Base-by-base conservation (phyloP, 768 basidiomycete genomes). In the Termitomyces sp. region DNA sequence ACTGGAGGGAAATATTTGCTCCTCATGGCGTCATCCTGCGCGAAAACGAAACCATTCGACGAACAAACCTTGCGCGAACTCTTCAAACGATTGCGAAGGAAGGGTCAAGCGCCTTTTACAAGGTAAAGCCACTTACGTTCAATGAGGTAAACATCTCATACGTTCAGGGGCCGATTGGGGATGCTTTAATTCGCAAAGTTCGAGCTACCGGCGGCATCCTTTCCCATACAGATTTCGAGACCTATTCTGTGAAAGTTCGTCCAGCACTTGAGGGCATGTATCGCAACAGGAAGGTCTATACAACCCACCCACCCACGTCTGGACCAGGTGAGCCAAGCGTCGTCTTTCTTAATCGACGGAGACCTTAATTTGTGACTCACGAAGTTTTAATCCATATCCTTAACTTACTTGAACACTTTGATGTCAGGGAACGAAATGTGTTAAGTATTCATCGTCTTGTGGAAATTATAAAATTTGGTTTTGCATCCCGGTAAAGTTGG, bases 1-100 rank as follows among this genome's bases (percentile, higher is more conserved):
- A 91, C 59, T 97, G 92, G 92, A 76, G 76, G 20, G 71, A 79
- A n/a, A 79, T 95, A 44, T 98, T 96, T 69, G 90, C 93, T 13
- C 90, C 90, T 0, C 66, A 80, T 16, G 94, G 93, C 27, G 69
- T 69, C 32, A 75, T 96, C 34, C 72, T 94, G 37, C 77, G 79
- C 32, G 83, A 88, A 67, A 94, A 94, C 29, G 88, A 96, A 24
- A 72, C 73, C 10, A 88, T 97, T 53, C 75, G 74, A 46, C 79
- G 94, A 16, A 78, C 77, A 16, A 91, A 90, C 63, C 86, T 90
- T 61, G 90, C 93, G 20, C 78, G 77, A 27, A 96, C 94, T 2
- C 80, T 98, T 36, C 72, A 77, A 8, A 75, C 69, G 10, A 87
- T 99, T 57, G 92, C 94, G 32, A 71, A 78, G 54, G 75, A 88